These are phyloP conservation scores for Fusarium sp. DNA, from an alignment of 2,329 filamentous ascomycete genomes.

Conservation along the genomic window DNA sequence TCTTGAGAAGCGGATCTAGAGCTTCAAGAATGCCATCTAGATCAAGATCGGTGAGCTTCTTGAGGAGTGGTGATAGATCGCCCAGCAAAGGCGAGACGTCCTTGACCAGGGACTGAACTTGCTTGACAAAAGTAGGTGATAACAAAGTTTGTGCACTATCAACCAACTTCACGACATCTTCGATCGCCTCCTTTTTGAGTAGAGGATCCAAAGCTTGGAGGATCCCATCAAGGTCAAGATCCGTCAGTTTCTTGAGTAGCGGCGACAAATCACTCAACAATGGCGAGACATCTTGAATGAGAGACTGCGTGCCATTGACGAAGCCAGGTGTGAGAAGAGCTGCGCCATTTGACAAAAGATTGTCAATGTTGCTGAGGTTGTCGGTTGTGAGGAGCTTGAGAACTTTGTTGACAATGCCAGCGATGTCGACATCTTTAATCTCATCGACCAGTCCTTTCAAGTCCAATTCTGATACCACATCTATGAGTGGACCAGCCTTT, in stretches of 20 bases:
- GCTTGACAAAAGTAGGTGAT: constrained; percentile 33
- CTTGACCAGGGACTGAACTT: constrained; percentile 39
- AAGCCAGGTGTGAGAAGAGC: constrained; percentile 50
- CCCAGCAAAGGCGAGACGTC: constrained; percentile 50
- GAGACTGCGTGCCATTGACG: constrained; percentile 50
- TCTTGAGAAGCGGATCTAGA: constrained; percentile 44
- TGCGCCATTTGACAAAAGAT: constrained; percentile 53
- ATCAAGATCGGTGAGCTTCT: constrained; percentile 49
- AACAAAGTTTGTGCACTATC: constrained; percentile 48
- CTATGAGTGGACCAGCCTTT: constrained; percentile 47
- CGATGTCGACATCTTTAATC: constrained; percentile 49
- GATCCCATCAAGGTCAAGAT: constrained; percentile 50
- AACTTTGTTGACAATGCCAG: constrained; percentile 46
- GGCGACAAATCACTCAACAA: constrained; percentile 45
- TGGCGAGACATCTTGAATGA: constrained; percentile 50
- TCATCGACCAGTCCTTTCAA: constrained; percentile 50
- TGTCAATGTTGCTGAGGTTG: constrained; percentile 51
- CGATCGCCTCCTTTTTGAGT: constrained; percentile 45
- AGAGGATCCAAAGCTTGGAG: constrained; percentile 45
- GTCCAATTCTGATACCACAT: constrained; percentile 49
- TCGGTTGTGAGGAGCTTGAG: constrained; percentile 48
- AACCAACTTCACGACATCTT: constrained; percentile 45
- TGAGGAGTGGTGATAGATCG: constrained; percentile 47
- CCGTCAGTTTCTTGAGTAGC: constrained; percentile 40
- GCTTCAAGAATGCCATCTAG: constrained; percentile 48